Evolutionary conservation across 805 yeast genomes (phyloP).

Genomic region (Candida takata): DNA sequence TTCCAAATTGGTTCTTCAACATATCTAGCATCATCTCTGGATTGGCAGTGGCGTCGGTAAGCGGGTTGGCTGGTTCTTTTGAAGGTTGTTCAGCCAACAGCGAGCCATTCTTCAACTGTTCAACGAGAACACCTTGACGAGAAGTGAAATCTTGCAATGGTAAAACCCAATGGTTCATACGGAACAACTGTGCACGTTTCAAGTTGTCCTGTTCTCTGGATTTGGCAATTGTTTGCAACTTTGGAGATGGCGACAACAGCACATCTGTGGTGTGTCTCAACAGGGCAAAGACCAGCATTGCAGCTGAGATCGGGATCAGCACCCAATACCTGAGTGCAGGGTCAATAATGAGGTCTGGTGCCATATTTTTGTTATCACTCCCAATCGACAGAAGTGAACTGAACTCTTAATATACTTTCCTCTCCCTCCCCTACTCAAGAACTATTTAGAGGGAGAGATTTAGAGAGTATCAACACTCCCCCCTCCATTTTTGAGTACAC

Average conservation of each 20-base stretch:
- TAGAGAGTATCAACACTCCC: too few species aligned
- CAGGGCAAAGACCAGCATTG: conserved; percentile 84
- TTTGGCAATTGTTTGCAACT: conserved; percentile 42
- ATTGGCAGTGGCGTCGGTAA: conserved; percentile 52
- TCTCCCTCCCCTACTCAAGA: too few species aligned
- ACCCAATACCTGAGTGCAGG: conserved; percentile 88
- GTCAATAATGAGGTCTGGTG: conserved; percentile 60
- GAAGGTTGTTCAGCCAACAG: conserved; percentile 38
- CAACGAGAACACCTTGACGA: conserved; percentile 43
- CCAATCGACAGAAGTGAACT: too few species aligned
- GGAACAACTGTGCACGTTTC: conserved; percentile 49
- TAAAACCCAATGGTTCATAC: conserved; percentile 46
- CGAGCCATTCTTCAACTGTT: conserved; percentile 40
- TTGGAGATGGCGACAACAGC: conserved; percentile 50
- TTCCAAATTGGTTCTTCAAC: conserved; percentile 77
- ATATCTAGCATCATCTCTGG: conserved; percentile 63
- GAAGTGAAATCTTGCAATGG: conserved; percentile 43
- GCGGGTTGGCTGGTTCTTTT: conserved; percentile 46
- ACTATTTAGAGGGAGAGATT: too few species aligned
- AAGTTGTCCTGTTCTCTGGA: conserved; percentile 61
- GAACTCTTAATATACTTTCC: too few species aligned
- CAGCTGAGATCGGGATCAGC: conserved; percentile 77
- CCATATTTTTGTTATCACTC: conserved; percentile 14
- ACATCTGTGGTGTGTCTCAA: conserved; percentile 61
- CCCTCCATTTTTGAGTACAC: too few species aligned